Evolutionary conservation across 148 eudicot genomes (phyloP).

Genomic region (Silene conica): DNA sequence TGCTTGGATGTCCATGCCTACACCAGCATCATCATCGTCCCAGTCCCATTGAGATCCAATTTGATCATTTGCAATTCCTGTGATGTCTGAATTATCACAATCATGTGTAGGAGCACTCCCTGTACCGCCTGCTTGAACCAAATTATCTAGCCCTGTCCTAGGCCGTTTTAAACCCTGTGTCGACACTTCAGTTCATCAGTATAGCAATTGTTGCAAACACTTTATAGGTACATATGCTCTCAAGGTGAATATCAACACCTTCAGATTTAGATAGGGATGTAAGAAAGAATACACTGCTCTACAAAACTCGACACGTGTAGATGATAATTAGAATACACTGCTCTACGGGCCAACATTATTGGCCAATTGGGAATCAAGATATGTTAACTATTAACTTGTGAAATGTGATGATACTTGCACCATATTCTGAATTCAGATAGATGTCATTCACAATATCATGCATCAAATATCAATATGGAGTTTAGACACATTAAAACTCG

Average conservation of each 20-base stretch:
- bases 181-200: conserved; percentile 23
- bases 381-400: not conserved
- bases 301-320: no score
- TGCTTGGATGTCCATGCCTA: conserved; percentile 85
- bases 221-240: not conserved
- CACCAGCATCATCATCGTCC: conserved; percentile 86
- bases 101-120: conserved; percentile 48
- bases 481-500: not conserved
- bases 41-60: conserved; percentile 71
- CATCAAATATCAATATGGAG: not conserved
- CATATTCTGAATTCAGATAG: not conserved
- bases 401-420: not conserved
- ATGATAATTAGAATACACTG: no score
- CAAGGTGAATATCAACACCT: no score
- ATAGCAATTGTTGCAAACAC: not conserved
- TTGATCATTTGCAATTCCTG: conserved; percentile 57
- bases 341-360: not conserved
- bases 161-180: conserved; percentile 85
- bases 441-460: not conserved
- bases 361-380: not conserved
- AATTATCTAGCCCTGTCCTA: conserved; percentile 56
- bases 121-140: conserved; percentile 51
- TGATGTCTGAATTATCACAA: conserved; percentile 48
- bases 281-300: no score
- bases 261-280: no score